Evolutionary conservation across 2,329 filamentous ascomycete genomes (phyloP).

Genomic region (Diaporthe vaccinii): DNA sequence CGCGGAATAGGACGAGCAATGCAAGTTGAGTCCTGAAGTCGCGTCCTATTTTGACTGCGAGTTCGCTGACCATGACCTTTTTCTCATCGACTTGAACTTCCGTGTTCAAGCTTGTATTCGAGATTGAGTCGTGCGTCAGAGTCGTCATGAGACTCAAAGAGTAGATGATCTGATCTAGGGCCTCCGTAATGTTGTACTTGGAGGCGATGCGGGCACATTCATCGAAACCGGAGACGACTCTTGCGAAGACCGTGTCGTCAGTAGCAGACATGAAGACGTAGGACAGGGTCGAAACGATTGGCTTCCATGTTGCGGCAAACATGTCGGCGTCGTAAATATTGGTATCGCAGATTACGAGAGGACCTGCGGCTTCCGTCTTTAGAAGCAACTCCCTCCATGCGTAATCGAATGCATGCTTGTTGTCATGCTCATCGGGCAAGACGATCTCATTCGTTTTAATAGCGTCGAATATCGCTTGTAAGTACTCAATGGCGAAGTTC

Average conservation of each 20-base stretch:
- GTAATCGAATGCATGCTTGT: slow-evolving; percentile 95
- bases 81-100: slow-evolving; percentile 93
- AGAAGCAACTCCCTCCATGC: slow-evolving; percentile 95
- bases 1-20: slow-evolving; percentile 93
- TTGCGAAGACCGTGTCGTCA: slow-evolving; percentile 93
- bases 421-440: slow-evolving; percentile 95
- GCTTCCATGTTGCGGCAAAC: slow-evolving; percentile 96
- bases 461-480: slow-evolving; percentile 89
- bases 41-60: slow-evolving; percentile 94
- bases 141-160: slow-evolving; percentile 93
- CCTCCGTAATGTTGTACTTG: slow-evolving; percentile 85
- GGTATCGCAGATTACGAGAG: slow-evolving; percentile 84
- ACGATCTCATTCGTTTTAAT: slow-evolving; percentile 97
- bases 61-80: slow-evolving; percentile 98
- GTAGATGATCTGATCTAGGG: slow-evolving; percentile 92
- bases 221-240: slow-evolving; percentile 94
- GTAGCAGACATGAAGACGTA: slow-evolving; percentile 99
- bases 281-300: slow-evolving; percentile 92
- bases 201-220: slow-evolving; percentile 95
- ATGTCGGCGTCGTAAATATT: slow-evolving; percentile 98
- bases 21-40: slow-evolving; percentile 95
- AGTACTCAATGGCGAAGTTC: slow-evolving; percentile 86
- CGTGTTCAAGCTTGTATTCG: slow-evolving; percentile 91
- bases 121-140: slow-evolving; percentile 79
- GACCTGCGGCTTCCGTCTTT: slow-evolving; percentile 83